Base-by-base conservation (phyloP, 1,139 yeast genomes). In the Candida tunisiensis region DNA sequence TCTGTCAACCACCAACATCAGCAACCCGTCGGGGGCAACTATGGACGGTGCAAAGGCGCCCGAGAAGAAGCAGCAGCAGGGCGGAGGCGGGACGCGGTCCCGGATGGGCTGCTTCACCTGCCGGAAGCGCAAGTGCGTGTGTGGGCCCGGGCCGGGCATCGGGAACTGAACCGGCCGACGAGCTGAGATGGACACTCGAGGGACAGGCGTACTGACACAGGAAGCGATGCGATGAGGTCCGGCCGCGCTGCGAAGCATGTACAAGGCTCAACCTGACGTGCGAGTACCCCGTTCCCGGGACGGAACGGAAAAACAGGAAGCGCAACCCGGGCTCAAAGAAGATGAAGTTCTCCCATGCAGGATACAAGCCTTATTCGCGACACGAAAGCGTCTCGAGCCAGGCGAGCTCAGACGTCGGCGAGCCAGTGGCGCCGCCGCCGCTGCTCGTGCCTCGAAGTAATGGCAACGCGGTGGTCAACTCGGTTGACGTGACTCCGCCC, bases 71-170 rank as follows among this genome's bases (percentile, higher is more conserved):
- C 19, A 20, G n/a, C 14, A 6, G 8, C 14, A 9, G 11, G 8
- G 4, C 22, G 14, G 19, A 17, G 19, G 19, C 11, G 14, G 11
- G 11, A n/a, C 22, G 22, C 37, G 56, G 17, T 48, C 56, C n/a
- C 43, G 57, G 28, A 58, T 57, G 36, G 88, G 88, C 0, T 75
- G 88, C 44, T 49, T 73, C 25, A 73, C 83, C 0, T 75, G 88
- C 41, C 68, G 80, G 33, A 60, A 64, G 25, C 52, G 88, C 23
- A 75, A 75, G 41, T 36, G 24, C 11, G 22, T 20, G n/a, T 20
- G 22, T 7, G 14, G 13, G 8, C 11, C 9, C 8, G 5, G 4
- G 16, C 7, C 5, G n/a, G 8, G n/a, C 15, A 10, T 21, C 15
- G 15, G n/a, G 4, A 21, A 12, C 16, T 10, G 16, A 8, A n/a